Conservation (phyloP, 192 early-diverging fungal genomes). For the Backusella liffmaniae region DNA sequence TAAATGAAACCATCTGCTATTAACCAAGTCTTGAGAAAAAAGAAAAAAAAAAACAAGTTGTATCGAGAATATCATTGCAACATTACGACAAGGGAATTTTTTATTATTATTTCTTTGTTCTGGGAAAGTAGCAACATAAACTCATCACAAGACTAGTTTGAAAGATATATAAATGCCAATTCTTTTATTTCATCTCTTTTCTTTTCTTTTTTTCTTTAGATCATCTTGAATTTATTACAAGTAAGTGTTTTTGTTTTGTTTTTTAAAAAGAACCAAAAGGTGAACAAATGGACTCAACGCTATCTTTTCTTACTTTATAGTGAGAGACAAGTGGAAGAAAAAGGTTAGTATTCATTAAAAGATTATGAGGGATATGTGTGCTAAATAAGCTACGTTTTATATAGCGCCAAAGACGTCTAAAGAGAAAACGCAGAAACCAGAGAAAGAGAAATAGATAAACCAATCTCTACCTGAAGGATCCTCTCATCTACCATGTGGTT, state of each 20-base stretch:
- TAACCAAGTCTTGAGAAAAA: background rate
- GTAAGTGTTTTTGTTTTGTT: background rate
- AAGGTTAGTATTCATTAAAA: background rate
- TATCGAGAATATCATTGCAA: background rate
- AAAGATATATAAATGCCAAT: background rate
- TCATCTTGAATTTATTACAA: background rate
- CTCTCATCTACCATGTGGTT: background rate
- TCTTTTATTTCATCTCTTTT: background rate
- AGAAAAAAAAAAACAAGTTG: background rate
- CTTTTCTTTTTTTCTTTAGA: background rate
- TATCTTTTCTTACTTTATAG: background rate
- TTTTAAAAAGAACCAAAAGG: background rate
- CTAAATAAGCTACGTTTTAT: background rate
- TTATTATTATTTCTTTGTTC: background rate
- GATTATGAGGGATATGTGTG: background rate
- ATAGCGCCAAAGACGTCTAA: slow-evolving; percentile 10
- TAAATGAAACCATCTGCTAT: background rate
- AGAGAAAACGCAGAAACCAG: background rate
- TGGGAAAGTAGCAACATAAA: background rate
- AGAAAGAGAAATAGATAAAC: slow-evolving; percentile 6
- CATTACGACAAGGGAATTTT: background rate
- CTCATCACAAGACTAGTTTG: background rate
- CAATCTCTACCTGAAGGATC: background rate
- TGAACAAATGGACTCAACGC: background rate
- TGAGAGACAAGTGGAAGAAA: slow-evolving; percentile 10